These are phyloP conservation scores for Colletotrichum cordylinicola DNA, from an alignment of 2,329 filamentous ascomycete species.

Conservation along the genomic window DNA sequence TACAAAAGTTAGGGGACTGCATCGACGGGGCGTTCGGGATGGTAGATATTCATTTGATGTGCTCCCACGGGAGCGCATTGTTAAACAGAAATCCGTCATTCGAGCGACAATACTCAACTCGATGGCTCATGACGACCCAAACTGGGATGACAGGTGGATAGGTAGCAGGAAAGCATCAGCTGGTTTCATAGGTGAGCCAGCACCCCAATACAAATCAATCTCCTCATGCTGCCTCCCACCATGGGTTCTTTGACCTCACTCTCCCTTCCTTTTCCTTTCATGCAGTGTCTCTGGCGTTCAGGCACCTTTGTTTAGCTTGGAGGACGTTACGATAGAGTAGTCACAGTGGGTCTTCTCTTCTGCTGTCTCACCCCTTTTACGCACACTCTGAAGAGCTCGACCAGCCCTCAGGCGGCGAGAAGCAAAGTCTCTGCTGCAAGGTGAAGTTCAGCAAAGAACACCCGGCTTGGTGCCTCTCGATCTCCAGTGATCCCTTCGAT, in stretches of 20 bases:
- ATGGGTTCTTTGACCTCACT: neutral
- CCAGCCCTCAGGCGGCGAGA: neutral
- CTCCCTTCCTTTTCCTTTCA: neutral
- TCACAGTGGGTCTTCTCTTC: neutral
- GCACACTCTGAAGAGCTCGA: neutral
- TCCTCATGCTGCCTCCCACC: neutral
- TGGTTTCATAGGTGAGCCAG: neutral
- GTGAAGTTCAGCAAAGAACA: neutral
- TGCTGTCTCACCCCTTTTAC: neutral
- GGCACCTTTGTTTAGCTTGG: neutral
- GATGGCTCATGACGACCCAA: neutral
- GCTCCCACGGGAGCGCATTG: neutral
- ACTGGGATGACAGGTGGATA: neutral
- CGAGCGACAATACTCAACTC: neutral
- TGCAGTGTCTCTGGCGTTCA: neutral
- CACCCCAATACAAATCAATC: neutral
- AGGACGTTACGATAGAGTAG: neutral
- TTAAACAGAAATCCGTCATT: neutral
- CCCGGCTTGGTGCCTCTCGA: neutral
- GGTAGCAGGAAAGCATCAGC: neutral
- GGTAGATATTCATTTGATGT: neutral
- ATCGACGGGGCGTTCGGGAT: constrained; percentile 13
- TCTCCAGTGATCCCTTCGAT: neutral
- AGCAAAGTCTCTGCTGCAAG: neutral
- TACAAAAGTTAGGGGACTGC: constrained; percentile 8